Conservation (phyloP, 2,329 filamentous ascomycete species). For the Furcasterigmium sp. region DNA sequence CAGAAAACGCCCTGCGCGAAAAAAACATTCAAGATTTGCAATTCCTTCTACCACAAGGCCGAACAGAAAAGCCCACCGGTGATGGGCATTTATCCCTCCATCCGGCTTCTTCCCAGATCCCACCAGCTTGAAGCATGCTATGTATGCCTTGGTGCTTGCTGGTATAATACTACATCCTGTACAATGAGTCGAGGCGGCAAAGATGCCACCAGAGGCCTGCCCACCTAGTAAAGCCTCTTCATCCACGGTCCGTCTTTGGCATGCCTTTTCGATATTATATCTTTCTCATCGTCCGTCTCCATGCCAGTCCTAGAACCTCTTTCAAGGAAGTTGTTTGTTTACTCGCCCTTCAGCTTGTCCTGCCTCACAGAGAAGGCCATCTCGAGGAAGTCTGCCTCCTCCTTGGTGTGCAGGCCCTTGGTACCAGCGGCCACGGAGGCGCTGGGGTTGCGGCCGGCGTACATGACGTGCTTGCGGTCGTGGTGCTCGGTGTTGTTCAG, state of each 20-base stretch:
- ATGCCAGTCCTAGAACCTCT: too few species aligned
- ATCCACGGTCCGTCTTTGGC: background rate
- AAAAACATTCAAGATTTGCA: too few species aligned
- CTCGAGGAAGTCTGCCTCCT: constrained; percentile 80
- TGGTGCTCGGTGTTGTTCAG: constrained; percentile 91
- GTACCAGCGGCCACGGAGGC: constrained; percentile 90
- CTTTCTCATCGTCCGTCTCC: background rate
- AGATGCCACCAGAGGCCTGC: background rate
- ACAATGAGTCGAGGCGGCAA: background rate
- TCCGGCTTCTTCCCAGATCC: too few species aligned
- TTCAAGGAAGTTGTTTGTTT: constrained; percentile 22
- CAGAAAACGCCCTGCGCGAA: too few species aligned
- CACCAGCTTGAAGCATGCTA: too few species aligned
- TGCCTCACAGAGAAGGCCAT: constrained; percentile 60
- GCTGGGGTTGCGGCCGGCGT: constrained; percentile 89
- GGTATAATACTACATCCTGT: background rate
- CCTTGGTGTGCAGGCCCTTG: constrained; percentile 83
- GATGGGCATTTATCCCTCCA: too few species aligned
- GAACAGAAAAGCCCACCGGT: too few species aligned
- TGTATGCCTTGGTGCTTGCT: too few species aligned
- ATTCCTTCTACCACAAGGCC: too few species aligned
- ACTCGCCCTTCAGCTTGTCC: constrained; percentile 66
- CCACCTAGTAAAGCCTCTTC: background rate
- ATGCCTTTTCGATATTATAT: background rate
- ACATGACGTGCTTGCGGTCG: constrained; percentile 93